Percentiles rank a stretch among this genome's conserved stretches.
phyloP scores from a whole-genome alignment of 169 alveolate genomes.

The Perkinsus olseni region DNA sequence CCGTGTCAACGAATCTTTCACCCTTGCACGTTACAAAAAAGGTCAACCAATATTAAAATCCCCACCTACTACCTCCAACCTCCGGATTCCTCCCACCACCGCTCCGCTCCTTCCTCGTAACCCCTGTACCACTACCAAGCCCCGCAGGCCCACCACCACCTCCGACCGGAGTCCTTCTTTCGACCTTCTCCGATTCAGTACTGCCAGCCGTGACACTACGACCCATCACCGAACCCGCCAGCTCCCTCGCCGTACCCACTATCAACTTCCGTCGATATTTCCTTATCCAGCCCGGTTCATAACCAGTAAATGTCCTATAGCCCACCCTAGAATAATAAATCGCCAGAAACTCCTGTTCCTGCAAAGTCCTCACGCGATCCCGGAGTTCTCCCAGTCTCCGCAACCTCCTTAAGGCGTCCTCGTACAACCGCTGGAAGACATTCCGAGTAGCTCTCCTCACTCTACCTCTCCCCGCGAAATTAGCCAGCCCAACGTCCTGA shows the following conservation, averaged over 20 bases:
- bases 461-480: not conserved
- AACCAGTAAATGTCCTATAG: not conserved
- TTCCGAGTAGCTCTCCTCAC: not conserved
- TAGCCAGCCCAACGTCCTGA: not conserved
- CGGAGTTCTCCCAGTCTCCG: not conserved
- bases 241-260: not conserved
- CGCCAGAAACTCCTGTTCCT: not conserved
- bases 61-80: too few relatives aligned
- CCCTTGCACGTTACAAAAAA: too few relatives aligned
- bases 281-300: not conserved
- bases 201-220: too few relatives aligned
- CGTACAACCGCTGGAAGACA: not conserved
- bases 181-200: too few relatives aligned
- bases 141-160: too few relatives aligned
- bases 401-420: not conserved
- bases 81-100: too few relatives aligned
- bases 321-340: not conserved
- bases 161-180: too few relatives aligned
- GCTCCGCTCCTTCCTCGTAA: too few relatives aligned
- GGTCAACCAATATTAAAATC: too few relatives aligned
- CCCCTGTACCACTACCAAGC: too few relatives aligned
- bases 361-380: not conserved
- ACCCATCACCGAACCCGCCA: too few relatives aligned
- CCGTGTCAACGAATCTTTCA: too few relatives aligned
- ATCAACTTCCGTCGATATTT: not conserved